These are phyloP conservation scores for Withania somnifera DNA, from an alignment of 305 asterid genomes.

Conservation along the genomic window DNA sequence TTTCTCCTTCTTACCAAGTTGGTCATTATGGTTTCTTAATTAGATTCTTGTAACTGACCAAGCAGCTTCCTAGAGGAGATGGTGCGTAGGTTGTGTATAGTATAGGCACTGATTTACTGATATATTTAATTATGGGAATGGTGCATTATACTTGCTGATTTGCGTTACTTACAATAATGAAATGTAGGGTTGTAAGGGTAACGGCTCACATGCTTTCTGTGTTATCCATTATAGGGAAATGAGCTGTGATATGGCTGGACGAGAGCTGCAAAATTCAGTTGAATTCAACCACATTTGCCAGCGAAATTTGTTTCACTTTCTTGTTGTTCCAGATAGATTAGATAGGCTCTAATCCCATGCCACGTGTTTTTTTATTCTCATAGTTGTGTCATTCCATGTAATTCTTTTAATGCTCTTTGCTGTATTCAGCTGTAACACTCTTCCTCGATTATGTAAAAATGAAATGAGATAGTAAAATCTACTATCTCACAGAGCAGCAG, in stretches of 20 bases:
- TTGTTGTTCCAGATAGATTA: conserved; percentile 12
- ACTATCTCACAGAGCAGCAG: neutral
- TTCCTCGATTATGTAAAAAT: conserved; percentile 11
- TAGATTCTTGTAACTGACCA: neutral
- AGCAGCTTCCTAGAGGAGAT: neutral
- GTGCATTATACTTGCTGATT: conserved; percentile 8
- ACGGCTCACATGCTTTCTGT: conserved; percentile 22
- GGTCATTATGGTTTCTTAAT: neutral
- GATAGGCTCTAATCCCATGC: conserved; percentile 16
- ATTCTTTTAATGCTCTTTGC: conserved; percentile 8
- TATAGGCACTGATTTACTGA: no score
- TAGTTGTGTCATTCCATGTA: neutral
- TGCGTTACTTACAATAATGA: neutral
- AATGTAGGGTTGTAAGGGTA: conserved; percentile 14
- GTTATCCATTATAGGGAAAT: conserved; percentile 30
- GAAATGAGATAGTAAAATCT: conserved; percentile 22
- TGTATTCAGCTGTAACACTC: conserved; percentile 22
- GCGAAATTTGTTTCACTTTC: conserved; percentile 11
- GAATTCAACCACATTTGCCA: conserved; percentile 11
- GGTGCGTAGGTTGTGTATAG: no score
- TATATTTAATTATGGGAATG: neutral
- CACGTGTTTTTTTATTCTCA: conserved; percentile 22
- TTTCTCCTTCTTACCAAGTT: conserved; percentile 4
- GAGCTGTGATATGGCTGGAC: conserved; percentile 22
- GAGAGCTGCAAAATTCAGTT: conserved; percentile 17